These are phyloP conservation scores for Colletotrichum noveboracense DNA, from an alignment of 2,329 filamentous ascomycete genomes.

Conservation along the genomic window DNA sequence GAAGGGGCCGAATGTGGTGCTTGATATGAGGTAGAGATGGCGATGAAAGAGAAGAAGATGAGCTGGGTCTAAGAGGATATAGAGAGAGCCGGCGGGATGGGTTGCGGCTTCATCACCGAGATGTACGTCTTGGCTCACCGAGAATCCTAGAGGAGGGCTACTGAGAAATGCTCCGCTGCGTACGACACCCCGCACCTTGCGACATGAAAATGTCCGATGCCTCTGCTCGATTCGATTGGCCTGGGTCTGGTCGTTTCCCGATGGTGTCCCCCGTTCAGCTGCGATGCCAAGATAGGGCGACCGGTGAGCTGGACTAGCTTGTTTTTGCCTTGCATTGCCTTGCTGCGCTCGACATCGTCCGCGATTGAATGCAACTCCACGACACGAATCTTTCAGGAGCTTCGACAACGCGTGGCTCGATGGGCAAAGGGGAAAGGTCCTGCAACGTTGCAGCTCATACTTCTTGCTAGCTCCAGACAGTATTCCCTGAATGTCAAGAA, in stretches of 20 bases:
- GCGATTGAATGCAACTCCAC: background rate
- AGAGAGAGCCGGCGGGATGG: background rate
- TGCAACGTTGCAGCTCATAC: background rate
- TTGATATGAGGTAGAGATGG: slow-evolving; percentile 1
- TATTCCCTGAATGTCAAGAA: background rate
- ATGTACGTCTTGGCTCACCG: background rate
- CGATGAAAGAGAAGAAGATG: background rate
- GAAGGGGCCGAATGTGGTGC: slow-evolving; percentile 11
- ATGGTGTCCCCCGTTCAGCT: background rate
- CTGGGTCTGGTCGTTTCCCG: background rate
- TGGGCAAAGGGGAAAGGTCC: background rate
- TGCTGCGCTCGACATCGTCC: background rate
- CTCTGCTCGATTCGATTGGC: background rate
- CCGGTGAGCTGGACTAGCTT: background rate
- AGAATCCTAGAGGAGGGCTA: background rate
- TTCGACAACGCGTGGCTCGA: background rate
- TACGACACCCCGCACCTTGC: background rate
- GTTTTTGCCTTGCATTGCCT: background rate
- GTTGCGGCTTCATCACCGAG: background rate
- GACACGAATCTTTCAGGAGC: background rate
- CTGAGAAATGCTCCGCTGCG: background rate
- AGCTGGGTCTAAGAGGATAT: background rate
- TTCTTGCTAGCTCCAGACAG: background rate
- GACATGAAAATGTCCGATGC: background rate
- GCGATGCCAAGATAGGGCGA: background rate